Conservation (phyloP, 495 filamentous ascomycete species). For the Penicillium malachiteum region DNA sequence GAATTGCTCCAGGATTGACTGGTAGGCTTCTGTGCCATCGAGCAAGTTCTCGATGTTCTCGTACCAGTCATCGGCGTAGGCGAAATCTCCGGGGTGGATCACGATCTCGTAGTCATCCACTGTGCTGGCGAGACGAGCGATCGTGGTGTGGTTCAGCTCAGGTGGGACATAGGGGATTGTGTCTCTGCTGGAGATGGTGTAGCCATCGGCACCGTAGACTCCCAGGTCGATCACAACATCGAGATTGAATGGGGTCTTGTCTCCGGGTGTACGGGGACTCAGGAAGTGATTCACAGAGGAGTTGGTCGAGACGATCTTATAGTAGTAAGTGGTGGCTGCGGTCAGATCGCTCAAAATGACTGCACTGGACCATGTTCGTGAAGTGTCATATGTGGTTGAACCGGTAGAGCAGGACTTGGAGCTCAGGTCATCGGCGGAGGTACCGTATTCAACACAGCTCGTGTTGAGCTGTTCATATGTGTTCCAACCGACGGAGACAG, state of each 20-base stretch:
- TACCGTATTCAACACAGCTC: conserved; percentile 48
- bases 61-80: conserved; percentile 55
- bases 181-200: conserved; percentile 53
- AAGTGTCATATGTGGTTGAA: conserved; percentile 50
- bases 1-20: conserved; percentile 55
- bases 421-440: conserved; percentile 27
- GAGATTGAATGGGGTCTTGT: conserved; percentile 45
- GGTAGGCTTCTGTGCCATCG: conserved; percentile 46
- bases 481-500: conserved; percentile 58
- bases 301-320: conserved; percentile 56
- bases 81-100: conserved; percentile 57
- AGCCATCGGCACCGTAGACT: conserved; percentile 57
- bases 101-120: conserved; percentile 59
- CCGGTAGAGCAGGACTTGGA: conserved; percentile 30
- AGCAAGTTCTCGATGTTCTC: conserved; percentile 37
- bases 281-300: conserved; percentile 55
- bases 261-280: conserved; percentile 51
- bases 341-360: conserved; percentile 41
- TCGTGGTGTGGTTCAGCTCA: conserved; percentile 62
- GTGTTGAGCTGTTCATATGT: conserved; percentile 40
- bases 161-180: conserved; percentile 52
- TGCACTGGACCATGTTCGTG: conserved; percentile 51
- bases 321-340: conserved; percentile 53
- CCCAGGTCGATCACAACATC: conserved; percentile 55
- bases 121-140: conserved; percentile 52